phyloP scores from a whole-genome alignment of 2,329 filamentous ascomycete genomes.

The Cercospora zeae-maydis region DNA sequence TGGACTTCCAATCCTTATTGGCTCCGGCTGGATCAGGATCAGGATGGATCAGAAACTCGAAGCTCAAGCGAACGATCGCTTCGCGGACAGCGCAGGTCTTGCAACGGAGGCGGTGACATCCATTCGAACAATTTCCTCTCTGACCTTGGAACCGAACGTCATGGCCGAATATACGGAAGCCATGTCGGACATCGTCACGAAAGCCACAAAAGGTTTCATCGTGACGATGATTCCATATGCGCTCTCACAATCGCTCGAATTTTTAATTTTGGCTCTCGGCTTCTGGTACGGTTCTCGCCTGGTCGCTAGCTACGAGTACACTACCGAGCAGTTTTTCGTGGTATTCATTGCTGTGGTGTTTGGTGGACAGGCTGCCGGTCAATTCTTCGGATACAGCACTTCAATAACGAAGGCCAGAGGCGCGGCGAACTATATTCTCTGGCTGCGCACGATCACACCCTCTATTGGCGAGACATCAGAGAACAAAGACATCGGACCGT shows the following conservation, averaged over 20 bases:
- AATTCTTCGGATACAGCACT: constrained; percentile 60
- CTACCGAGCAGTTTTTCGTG: constrained; percentile 50
- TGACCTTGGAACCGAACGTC: constrained; percentile 34
- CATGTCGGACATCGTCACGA: constrained; percentile 30
- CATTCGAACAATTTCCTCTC: constrained; percentile 36
- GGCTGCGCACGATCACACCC: constrained; percentile 40
- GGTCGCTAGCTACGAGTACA: constrained; percentile 35
- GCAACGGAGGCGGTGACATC: constrained; percentile 37
- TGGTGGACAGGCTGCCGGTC: constrained; percentile 63
- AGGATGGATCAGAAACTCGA: constrained; percentile 37
- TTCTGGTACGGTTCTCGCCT: constrained; percentile 39
- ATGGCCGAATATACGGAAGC: constrained; percentile 32
- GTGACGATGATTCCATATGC: constrained; percentile 32
- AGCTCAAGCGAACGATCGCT: constrained; percentile 28
- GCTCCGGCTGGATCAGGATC: constrained; percentile 36
- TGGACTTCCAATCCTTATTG: constrained; percentile 36
- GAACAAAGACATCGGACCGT: constrained; percentile 31
- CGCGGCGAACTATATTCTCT: constrained; percentile 46
- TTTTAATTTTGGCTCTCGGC: constrained; percentile 33
- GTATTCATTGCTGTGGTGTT: constrained; percentile 62
- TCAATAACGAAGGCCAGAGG: constrained; percentile 37
- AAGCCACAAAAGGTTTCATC: constrained; percentile 20
- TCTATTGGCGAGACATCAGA: constrained; percentile 40
- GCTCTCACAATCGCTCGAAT: constrained; percentile 36
- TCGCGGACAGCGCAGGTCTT: constrained; percentile 36